A percentile compares a stretch with the other conserved stretches of the same genome.
Conservation (phyloP, 805 yeast species). For the Komagataella pastoris region DNA sequence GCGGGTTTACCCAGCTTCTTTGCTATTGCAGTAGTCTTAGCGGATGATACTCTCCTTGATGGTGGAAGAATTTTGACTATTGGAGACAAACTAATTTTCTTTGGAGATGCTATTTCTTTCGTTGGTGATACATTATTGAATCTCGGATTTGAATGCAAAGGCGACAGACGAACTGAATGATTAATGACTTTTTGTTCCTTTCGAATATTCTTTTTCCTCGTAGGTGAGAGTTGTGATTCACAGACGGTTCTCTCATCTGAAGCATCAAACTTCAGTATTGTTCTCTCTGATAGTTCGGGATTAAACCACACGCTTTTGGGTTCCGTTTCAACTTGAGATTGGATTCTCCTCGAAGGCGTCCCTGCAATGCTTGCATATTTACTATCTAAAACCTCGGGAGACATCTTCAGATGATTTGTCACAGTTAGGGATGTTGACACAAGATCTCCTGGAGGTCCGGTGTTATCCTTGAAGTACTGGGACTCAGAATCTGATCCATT, state of each 20-base stretch:
- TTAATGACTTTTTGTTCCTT: background rate
- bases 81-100: background rate
- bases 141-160: background rate
- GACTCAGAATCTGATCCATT: background rate
- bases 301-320: background rate
- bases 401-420: background rate
- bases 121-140: background rate
- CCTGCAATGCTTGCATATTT: background rate
- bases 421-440: background rate
- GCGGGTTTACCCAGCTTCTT: background rate
- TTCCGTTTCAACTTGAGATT: background rate
- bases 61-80: background rate
- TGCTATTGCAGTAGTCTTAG: background rate
- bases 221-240: background rate
- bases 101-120: background rate
- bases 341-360: background rate
- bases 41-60: background rate
- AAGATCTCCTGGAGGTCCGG: background rate
- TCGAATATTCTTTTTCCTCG: constrained; percentile 1
- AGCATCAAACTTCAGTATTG: background rate
- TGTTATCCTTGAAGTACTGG: background rate
- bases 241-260: background rate
- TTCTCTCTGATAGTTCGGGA: background rate
- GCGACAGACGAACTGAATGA: background rate
- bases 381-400: background rate